Evolutionary conservation across 2,329 filamentous ascomycete species (phyloP).

Genomic region (Bipolaris zeicola): DNA sequence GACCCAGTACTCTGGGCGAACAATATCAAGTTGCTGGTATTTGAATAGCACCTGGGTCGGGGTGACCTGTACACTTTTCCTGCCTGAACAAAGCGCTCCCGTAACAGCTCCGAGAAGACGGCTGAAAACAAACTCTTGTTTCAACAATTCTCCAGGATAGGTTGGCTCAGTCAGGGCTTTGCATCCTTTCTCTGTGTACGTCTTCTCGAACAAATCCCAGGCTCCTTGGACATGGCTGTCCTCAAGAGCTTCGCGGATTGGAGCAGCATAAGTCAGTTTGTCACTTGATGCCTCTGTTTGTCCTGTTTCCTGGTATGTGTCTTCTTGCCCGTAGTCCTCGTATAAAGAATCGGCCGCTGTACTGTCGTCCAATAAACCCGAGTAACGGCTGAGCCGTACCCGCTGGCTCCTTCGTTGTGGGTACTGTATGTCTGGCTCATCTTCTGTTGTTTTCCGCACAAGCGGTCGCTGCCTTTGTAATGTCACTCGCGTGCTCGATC

Average conservation of each 20-base stretch:
- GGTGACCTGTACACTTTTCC: constrained; percentile 10
- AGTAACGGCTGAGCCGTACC: constrained; percentile 20
- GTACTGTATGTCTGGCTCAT: background rate
- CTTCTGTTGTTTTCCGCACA: background rate
- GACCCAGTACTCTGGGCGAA: constrained; percentile 29
- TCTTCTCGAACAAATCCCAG: constrained; percentile 36
- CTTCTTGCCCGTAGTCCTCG: background rate
- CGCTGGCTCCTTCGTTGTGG: background rate
- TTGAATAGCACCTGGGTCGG: constrained; percentile 37
- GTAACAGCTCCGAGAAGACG: constrained; percentile 24
- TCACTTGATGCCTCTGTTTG: background rate
- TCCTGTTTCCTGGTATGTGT: background rate
- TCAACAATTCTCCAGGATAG: constrained; percentile 27
- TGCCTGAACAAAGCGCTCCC: constrained; percentile 24
- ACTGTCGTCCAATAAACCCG: constrained; percentile 13
- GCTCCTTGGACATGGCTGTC: constrained; percentile 20
- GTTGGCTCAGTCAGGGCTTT: constrained; percentile 33
- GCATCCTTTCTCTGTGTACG: constrained; percentile 38
- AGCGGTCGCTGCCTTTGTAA: constrained; percentile 8
- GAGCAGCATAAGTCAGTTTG: background rate
- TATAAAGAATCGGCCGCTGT: background rate
- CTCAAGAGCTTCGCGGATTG: background rate
- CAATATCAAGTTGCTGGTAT: constrained; percentile 39
- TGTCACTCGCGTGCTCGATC: background rate
- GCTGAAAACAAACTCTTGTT: constrained; percentile 29